Conservation (phyloP, 2,329 filamentous ascomycete genomes). For the Phyllosticta citribraziliensis region DNA sequence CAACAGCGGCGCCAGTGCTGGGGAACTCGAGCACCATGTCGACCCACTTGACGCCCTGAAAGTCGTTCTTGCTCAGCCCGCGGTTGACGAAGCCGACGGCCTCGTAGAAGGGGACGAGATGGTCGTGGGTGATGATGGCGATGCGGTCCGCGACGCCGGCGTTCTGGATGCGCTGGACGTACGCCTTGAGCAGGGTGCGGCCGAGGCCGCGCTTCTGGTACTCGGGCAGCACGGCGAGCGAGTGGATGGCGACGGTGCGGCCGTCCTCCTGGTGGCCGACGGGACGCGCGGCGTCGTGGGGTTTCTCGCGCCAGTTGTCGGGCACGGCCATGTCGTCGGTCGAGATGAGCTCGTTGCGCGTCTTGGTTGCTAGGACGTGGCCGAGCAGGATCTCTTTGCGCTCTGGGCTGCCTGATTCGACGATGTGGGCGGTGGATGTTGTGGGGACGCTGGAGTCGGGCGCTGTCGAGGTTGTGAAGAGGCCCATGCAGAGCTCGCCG, state of each 20-base stretch:
- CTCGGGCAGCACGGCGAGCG: slow-evolving; percentile 66
- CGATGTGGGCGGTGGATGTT: slow-evolving; percentile 42
- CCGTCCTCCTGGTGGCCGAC: slow-evolving; percentile 65
- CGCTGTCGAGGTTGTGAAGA: slow-evolving; percentile 57
- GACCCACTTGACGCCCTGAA: slow-evolving; percentile 72
- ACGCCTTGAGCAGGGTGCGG: slow-evolving; percentile 62
- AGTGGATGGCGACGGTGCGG: slow-evolving; percentile 70
- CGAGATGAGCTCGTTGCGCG: slow-evolving; percentile 51
- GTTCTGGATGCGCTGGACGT: slow-evolving; percentile 65
- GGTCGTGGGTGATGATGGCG: slow-evolving; percentile 66
- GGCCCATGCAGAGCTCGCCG: slow-evolving; percentile 66
- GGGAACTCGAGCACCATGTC: slow-evolving; percentile 54
- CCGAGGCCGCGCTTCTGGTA: slow-evolving; percentile 68
- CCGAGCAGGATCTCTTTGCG: slow-evolving; percentile 60
- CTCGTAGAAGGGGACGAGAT: slow-evolving; percentile 65
- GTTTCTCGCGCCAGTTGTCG: slow-evolving; percentile 49
- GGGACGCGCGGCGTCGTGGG: slow-evolving; percentile 7
- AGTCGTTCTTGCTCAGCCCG: slow-evolving; percentile 59
- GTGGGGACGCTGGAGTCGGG: slow-evolving; percentile 41
- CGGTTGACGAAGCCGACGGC: slow-evolving; percentile 61
- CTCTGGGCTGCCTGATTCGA: slow-evolving; percentile 50
- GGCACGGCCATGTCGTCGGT: slow-evolving; percentile 71
- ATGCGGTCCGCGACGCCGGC: slow-evolving; percentile 61
- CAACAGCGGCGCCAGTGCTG: not conserved
- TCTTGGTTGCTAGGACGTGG: slow-evolving; percentile 69